A percentile compares a stretch with the other conserved stretches of the same genome.
These are phyloP conservation scores for Penicillium crystallinum DNA, from an alignment of 495 filamentous ascomycete species.

Conservation along the genomic window DNA sequence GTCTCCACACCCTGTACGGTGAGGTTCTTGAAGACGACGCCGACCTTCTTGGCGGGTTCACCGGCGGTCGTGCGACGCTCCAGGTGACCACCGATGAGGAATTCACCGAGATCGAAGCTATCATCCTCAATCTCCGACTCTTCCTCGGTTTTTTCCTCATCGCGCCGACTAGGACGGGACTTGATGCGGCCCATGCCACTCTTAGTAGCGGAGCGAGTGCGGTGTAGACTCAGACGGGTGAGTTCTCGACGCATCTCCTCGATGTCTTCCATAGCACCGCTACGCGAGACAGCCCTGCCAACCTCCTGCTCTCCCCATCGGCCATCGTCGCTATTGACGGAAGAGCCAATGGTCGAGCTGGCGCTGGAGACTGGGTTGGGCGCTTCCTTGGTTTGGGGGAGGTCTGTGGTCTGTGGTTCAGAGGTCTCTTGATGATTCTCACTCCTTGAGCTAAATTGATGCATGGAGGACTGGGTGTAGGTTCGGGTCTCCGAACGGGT, in stretches of 20 bases:
- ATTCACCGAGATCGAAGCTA: constrained; percentile 66
- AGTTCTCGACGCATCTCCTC: constrained; percentile 64
- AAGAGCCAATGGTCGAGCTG: constrained; percentile 16
- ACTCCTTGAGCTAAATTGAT: neutral
- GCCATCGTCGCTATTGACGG: constrained; percentile 39
- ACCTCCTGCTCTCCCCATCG: constrained; percentile 73
- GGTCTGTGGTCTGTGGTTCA: constrained; percentile 1
- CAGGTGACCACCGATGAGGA: constrained; percentile 74
- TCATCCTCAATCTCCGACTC: constrained; percentile 32
- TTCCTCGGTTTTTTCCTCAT: constrained; percentile 33
- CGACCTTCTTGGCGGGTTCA: constrained; percentile 74
- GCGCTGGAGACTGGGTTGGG: constrained; percentile 11
- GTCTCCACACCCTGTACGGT: constrained; percentile 69
- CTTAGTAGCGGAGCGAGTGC: constrained; percentile 33
- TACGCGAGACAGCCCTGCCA: constrained; percentile 57
- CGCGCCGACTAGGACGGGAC: constrained; percentile 25
- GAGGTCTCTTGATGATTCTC: neutral
- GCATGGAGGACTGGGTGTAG: neutral
- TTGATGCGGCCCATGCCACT: constrained; percentile 15
- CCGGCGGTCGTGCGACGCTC: constrained; percentile 65
- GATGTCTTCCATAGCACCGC: constrained; percentile 64
- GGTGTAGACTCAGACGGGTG: constrained; percentile 51
- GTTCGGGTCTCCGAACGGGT: neutral
- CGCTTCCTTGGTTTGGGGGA: constrained; percentile 7
- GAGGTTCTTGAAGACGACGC: constrained; percentile 76